A percentile compares a stretch with the other conserved stretches of the same genome.
Conservation (phyloP, 1,284 basidiomycete species). For the Tilletiopsis washingtonensis region DNA sequence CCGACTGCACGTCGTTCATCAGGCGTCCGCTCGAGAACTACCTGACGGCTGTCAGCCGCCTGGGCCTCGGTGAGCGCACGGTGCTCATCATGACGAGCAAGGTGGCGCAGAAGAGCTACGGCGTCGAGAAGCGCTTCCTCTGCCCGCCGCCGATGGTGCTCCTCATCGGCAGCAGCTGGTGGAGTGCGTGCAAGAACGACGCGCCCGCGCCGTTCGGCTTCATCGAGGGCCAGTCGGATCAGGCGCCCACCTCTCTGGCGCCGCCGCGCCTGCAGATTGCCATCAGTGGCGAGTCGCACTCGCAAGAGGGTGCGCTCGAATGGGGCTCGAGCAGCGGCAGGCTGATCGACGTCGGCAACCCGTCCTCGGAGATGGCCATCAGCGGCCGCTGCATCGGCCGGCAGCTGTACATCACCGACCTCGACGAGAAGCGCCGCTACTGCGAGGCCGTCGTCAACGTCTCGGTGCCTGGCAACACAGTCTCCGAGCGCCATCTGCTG, state of each 20-base stretch:
- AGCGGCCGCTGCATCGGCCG: slow-evolving; percentile 75
- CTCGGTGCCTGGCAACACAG: slow-evolving; percentile 60
- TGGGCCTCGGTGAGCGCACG: slow-evolving; percentile 83
- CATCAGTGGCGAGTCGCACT: slow-evolving; percentile 78
- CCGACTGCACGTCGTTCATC: background rate
- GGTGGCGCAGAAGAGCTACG: slow-evolving; percentile 94
- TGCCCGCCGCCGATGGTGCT: slow-evolving; percentile 92
- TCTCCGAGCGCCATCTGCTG: slow-evolving; percentile 59
- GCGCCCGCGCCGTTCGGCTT: slow-evolving; percentile 36
- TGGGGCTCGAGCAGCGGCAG: slow-evolving; percentile 76
- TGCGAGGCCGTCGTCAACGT: slow-evolving; percentile 53
- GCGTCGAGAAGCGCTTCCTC: slow-evolving; percentile 89
- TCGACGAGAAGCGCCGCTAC: slow-evolving; percentile 48
- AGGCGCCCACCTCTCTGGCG: slow-evolving; percentile 56
- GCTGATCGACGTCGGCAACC: slow-evolving; percentile 67
- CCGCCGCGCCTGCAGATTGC: slow-evolving; percentile 78
- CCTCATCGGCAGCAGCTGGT: slow-evolving; percentile 91
- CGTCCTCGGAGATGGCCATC: slow-evolving; percentile 34
- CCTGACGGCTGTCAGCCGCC: slow-evolving; percentile 70
- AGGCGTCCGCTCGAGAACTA: slow-evolving; percentile 51
- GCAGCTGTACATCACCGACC: slow-evolving; percentile 80
- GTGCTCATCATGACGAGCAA: slow-evolving; percentile 92
- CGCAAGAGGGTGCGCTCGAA: slow-evolving; percentile 71
- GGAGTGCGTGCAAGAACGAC: slow-evolving; percentile 55
- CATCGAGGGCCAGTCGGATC: slow-evolving; percentile 1